phyloP scores from a whole-genome alignment of 2,329 filamentous ascomycete species.

The Hypoxylon sp. region DNA sequence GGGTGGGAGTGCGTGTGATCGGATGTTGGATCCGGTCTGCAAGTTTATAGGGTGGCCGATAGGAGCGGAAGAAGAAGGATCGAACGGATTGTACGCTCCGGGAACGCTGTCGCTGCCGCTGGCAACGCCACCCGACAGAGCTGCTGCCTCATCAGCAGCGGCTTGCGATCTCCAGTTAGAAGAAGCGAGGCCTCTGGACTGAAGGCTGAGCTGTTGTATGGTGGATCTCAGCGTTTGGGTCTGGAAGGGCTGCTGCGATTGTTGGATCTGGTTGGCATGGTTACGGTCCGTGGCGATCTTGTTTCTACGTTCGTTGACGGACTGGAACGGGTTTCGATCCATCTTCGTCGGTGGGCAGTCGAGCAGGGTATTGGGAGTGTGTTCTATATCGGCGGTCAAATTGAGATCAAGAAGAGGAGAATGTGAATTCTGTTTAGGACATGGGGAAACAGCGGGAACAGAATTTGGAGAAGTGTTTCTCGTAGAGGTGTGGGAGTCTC shows the following conservation, averaged over 20 bases:
- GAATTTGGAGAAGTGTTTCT: constrained; percentile 50
- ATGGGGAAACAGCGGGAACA: constrained; percentile 24
- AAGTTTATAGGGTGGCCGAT: constrained; percentile 14
- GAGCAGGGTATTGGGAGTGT: constrained; percentile 40
- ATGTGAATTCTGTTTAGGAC: constrained; percentile 40
- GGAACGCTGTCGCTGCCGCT: background rate
- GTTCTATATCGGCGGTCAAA: constrained; percentile 44
- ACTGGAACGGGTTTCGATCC: constrained; percentile 52
- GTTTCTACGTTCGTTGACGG: constrained; percentile 51
- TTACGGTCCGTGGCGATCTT: constrained; percentile 49
- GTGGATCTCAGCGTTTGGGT: constrained; percentile 39
- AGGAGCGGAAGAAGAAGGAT: constrained; percentile 20
- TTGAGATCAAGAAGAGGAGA: constrained; percentile 49
- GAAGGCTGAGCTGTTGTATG: constrained; percentile 32
- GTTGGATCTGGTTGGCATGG: constrained; percentile 36
- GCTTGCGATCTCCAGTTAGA: constrained; percentile 53
- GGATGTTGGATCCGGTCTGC: constrained; percentile 23
- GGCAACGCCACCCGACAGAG: constrained; percentile 26
- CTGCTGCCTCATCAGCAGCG: constrained; percentile 34
- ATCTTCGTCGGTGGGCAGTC: constrained; percentile 46
- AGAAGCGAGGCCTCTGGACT: constrained; percentile 49
- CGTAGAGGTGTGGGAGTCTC: constrained; percentile 49
- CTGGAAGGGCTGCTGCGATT: constrained; percentile 32
- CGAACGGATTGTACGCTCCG: constrained; percentile 40
- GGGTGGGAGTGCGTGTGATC: constrained; percentile 10